A percentile compares a stretch with the other conserved stretches of the same genome.
phyloP scores from a whole-genome alignment of 495 filamentous ascomycete genomes.

The Hamigera avellanea region DNA sequence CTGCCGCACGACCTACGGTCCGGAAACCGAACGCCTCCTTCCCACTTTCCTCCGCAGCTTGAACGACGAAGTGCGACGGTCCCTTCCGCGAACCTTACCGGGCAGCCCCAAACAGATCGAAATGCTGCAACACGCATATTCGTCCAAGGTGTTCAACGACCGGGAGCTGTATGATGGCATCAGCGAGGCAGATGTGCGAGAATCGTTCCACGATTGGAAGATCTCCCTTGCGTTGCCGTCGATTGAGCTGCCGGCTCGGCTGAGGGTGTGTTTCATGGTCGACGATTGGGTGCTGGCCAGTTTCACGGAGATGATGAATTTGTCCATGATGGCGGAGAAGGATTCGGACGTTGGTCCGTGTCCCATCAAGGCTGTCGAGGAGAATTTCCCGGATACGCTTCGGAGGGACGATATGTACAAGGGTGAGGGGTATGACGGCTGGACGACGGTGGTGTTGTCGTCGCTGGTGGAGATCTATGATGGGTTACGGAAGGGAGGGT shows the following conservation, averaged over 20 bases:
- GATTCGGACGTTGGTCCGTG: slow-evolving; percentile 6
- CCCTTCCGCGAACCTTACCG: slow-evolving; percentile 9
- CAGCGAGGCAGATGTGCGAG: slow-evolving; percentile 9
- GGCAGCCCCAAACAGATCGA: slow-evolving; percentile 11
- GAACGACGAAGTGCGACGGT: slow-evolving; percentile 11
- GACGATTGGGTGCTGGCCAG: slow-evolving; percentile 12
- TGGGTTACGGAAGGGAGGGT: slow-evolving; percentile 14
- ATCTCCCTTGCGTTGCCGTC: slow-evolving; percentile 13
- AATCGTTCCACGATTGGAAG: slow-evolving; percentile 19
- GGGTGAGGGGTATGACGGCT: slow-evolving; percentile 10
- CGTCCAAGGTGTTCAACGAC: slow-evolving; percentile 15
- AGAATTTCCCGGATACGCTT: slow-evolving; percentile 19
- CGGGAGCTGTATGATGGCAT: slow-evolving; percentile 6
- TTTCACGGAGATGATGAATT: slow-evolving; percentile 5
- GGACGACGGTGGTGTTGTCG: slow-evolving; percentile 17
- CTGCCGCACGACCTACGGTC: slow-evolving; percentile 17
- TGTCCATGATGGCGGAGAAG: slow-evolving; percentile 2
- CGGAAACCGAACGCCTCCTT: slow-evolving; percentile 11
- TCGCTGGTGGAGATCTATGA: slow-evolving; percentile 21
- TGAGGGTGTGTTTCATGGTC: slow-evolving; percentile 18
- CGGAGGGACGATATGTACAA: slow-evolving; percentile 8
- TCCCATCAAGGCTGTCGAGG: slow-evolving; percentile 21
- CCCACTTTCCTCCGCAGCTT: slow-evolving; percentile 14
- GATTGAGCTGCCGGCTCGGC: slow-evolving; percentile 16
- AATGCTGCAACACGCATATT: slow-evolving; percentile 10